Conservation (phyloP, 1,284 basidiomycete genomes). For the Stereum hirsutum region DNA sequence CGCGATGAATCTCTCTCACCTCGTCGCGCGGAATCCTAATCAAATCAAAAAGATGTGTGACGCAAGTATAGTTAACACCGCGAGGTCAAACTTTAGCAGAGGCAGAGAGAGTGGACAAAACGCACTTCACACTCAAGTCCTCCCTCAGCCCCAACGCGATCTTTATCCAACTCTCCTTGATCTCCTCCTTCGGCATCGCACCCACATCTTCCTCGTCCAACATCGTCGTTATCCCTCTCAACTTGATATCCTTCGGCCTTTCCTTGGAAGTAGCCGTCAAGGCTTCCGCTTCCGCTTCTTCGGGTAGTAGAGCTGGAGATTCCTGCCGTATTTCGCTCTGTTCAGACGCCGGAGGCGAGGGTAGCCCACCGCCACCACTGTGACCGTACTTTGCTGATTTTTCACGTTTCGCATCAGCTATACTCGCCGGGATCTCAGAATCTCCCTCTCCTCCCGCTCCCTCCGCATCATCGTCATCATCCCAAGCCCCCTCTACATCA, state of each 20-base stretch:
- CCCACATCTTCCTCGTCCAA: background rate
- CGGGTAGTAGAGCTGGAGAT: no score
- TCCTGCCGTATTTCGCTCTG: no score
- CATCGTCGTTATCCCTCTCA: background rate
- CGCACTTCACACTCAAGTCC: conserved; percentile 36
- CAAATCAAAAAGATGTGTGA: no score
- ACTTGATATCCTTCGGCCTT: background rate
- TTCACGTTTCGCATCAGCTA: no score
- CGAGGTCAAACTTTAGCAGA: background rate
- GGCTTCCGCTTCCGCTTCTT: background rate
- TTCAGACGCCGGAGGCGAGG: no score
- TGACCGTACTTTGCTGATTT: no score
- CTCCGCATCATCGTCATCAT: background rate
- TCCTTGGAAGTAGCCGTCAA: background rate
- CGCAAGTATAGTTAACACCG: background rate
- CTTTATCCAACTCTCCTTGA: conserved; percentile 27
- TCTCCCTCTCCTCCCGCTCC: background rate
- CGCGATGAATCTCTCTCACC: conserved; percentile 53
- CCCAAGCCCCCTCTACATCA: conserved; percentile 30
- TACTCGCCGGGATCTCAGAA: no score
- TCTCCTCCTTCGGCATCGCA: background rate
- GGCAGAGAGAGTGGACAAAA: background rate
- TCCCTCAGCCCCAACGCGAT: conserved; percentile 40
- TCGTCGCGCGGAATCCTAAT: conserved; percentile 54
- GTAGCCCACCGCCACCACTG: no score